These are phyloP conservation scores for Fusarium caatingaense DNA, from an alignment of 2,329 filamentous ascomycete genomes.

Conservation along the genomic window DNA sequence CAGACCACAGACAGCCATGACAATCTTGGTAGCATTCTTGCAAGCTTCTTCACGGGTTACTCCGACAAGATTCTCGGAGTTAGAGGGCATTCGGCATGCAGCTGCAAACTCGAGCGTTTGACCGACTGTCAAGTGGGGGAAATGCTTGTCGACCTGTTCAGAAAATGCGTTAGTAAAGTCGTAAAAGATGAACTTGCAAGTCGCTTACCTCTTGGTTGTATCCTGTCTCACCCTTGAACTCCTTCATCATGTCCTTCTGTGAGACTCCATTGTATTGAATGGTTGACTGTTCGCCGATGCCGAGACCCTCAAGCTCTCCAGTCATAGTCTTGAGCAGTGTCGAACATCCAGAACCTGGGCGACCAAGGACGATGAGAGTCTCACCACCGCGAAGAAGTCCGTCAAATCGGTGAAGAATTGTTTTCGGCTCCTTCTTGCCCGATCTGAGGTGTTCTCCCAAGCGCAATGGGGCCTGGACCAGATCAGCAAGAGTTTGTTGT, in stretches of 20 bases:
- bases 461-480: neutral
- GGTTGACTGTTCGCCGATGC: slow-evolving; percentile 60
- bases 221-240: slow-evolving; percentile 74
- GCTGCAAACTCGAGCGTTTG: slow-evolving; percentile 80
- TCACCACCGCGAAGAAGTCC: slow-evolving; percentile 20
- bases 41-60: slow-evolving; percentile 70
- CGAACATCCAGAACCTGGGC: slow-evolving; percentile 54
- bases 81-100: slow-evolving; percentile 73
- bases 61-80: slow-evolving; percentile 65
- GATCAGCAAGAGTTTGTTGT: slow-evolving; percentile 53
- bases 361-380: slow-evolving; percentile 40
- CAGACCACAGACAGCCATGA: slow-evolving; percentile 78
- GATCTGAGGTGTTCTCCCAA: slow-evolving; percentile 1
- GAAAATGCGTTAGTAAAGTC: neutral
- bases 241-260: slow-evolving; percentile 63
- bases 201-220: slow-evolving; percentile 76
- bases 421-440: slow-evolving; percentile 17
- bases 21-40: slow-evolving; percentile 71
- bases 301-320: slow-evolving; percentile 59
- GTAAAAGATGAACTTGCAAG: rapidly evolving
- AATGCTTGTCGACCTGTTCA: slow-evolving; percentile 73
- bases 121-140: slow-evolving; percentile 80
- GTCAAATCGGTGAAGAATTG: slow-evolving; percentile 25
- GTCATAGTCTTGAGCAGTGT: slow-evolving; percentile 30
- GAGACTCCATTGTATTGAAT: slow-evolving; percentile 74